These are phyloP conservation scores for Xylona heveae DNA, from an alignment of 495 filamentous ascomycete genomes.

Conservation along the genomic window DNA sequence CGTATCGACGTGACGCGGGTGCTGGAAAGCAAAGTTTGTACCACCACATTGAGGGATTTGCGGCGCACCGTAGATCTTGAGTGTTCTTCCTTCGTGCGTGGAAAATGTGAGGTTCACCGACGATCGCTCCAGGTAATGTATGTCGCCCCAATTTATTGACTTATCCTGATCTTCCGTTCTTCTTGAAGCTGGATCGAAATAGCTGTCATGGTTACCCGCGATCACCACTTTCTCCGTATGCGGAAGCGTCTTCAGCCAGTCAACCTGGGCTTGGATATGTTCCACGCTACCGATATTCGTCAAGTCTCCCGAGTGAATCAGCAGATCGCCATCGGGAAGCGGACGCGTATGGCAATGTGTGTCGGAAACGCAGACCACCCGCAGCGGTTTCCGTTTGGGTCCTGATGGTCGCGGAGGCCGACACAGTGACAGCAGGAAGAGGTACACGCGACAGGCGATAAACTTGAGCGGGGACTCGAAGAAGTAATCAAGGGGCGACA, in stretches of 20 bases:
- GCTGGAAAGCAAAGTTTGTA: constrained; percentile 45
- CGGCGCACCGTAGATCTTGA: constrained; percentile 40
- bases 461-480: constrained; percentile 28
- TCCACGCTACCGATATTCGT: constrained; percentile 45
- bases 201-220: constrained; percentile 77
- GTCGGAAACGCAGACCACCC: constrained; percentile 77
- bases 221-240: constrained; percentile 68
- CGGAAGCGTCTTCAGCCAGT: constrained; percentile 55
- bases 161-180: constrained; percentile 19
- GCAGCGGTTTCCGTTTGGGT: constrained; percentile 30
- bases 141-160: constrained; percentile 29
- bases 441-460: constrained; percentile 29
- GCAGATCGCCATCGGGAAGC: constrained; percentile 58
- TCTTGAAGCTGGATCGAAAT: constrained; percentile 38
- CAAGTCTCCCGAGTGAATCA: constrained; percentile 82
- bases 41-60: constrained; percentile 38
- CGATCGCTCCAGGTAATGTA: constrained; percentile 45
- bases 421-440: constrained; percentile 37
- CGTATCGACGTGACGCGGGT: constrained; percentile 33
- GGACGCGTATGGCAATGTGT: constrained; percentile 45
- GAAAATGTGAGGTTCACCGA: constrained; percentile 27
- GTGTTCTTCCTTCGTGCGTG: constrained; percentile 13
- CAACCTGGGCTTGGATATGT: constrained; percentile 54
- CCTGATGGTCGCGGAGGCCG: constrained; percentile 33
- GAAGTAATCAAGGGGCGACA: constrained; percentile 25